Evolutionary conservation across 805 yeast genomes (phyloP).

Genomic region (Trichomonascus vanleenenianus): DNA sequence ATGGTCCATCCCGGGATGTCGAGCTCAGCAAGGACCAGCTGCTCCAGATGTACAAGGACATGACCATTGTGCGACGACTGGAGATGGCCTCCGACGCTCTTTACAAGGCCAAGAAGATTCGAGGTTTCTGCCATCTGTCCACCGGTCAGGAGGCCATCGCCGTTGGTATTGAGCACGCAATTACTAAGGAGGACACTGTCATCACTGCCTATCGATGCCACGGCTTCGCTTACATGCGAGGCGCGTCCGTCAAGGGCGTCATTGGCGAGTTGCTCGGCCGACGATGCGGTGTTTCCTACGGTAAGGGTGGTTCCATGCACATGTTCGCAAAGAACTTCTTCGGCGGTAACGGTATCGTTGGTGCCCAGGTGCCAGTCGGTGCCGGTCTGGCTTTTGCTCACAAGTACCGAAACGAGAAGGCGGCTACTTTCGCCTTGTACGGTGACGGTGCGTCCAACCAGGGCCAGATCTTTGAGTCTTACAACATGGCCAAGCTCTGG

Average conservation of each 20-base stretch:
- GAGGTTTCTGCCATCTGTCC: constrained; percentile 98
- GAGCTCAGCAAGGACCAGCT: constrained; percentile 74
- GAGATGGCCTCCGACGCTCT: constrained; percentile 98
- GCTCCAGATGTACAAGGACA: constrained; percentile 92
- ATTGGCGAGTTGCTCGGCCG: constrained; percentile 96
- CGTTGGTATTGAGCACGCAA: constrained; percentile 95
- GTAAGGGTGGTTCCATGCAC: constrained; percentile 99
- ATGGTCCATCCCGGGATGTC: constrained; percentile 62
- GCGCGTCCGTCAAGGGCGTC: constrained; percentile 82
- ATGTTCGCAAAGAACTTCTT: constrained; percentile 92
- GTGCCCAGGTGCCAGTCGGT: constrained; percentile 98
- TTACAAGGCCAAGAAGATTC: constrained; percentile 95
- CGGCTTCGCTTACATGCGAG: constrained; percentile 96
- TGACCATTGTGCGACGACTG: constrained; percentile 85
- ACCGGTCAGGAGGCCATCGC: constrained; percentile 99
- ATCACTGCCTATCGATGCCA: constrained; percentile 98
- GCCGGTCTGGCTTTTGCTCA: constrained; percentile 98
- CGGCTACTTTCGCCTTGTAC: constrained; percentile 80
- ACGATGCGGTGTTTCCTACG: constrained; percentile 89
- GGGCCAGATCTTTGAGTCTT: constrained; percentile 97
- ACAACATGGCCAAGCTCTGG: constrained; percentile 99
- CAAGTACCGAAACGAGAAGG: constrained; percentile 65
- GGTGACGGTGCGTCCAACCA: constrained; percentile 99
- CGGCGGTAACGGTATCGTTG: constrained; percentile 99
- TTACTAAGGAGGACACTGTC: constrained; percentile 73